Evolutionary conservation across 2,329 filamentous ascomycete species (phyloP).

Genomic region (Lasiodiplodia theobromae): DNA sequence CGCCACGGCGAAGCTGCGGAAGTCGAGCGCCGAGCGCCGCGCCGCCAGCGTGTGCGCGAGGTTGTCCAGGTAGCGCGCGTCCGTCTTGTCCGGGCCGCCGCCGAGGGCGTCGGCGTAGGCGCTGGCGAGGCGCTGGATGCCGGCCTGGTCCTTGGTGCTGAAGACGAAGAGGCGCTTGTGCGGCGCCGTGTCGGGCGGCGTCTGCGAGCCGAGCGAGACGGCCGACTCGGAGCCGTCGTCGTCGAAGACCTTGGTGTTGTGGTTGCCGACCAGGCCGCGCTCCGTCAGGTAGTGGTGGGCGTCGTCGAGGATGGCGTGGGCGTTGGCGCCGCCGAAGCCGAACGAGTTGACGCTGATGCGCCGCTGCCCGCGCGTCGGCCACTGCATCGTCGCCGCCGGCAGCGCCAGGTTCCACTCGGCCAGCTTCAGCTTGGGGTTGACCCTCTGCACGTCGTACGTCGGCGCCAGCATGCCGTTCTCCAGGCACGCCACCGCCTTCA

Average conservation of each 20-base stretch:
- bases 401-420: constrained; percentile 26
- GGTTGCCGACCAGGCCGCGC: background rate
- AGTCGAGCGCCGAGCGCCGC: background rate
- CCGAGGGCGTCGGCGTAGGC: constrained; percentile 19
- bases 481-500: constrained; percentile 40
- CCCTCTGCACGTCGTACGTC: constrained; percentile 31
- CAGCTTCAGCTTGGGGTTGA: constrained; percentile 7
- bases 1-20: constrained; percentile 1
- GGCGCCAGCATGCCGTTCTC: constrained; percentile 37
- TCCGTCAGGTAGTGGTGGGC: constrained; percentile 8
- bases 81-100: background rate
- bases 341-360: constrained; percentile 36
- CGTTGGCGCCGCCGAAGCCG: constrained; percentile 38
- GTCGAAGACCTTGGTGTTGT: background rate
- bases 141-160: background rate
- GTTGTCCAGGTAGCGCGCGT: background rate
- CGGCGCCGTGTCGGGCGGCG: background rate
- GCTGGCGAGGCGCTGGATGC: background rate
- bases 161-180: constrained; percentile 3
- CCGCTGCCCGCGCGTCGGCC: constrained; percentile 29
- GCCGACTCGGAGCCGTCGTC: background rate
- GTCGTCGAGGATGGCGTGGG: constrained; percentile 38
- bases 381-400: constrained; percentile 26
- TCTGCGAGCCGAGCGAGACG: background rate
- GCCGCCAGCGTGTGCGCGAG: constrained; percentile 22